phyloP scores from a whole-genome alignment of 495 filamentous ascomycete species.

The Tetracladium setigerum region DNA sequence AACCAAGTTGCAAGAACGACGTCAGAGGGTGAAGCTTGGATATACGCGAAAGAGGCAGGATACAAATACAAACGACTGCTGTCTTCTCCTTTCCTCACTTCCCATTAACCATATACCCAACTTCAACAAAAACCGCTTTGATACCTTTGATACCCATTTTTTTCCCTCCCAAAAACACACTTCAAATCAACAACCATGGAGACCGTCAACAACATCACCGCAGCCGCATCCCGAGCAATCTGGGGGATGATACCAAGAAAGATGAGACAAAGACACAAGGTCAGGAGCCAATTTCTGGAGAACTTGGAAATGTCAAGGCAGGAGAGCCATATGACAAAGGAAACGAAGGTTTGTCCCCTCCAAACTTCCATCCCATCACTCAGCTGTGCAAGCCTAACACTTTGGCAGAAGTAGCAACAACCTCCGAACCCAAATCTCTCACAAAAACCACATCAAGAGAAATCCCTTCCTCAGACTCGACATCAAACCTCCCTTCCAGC shows the following conservation, averaged over 20 bases:
- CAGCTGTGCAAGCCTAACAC: not conserved
- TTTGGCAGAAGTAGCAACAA: not conserved
- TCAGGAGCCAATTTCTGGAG: constrained; percentile 44
- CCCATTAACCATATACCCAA: not conserved
- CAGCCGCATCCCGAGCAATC: constrained; percentile 38
- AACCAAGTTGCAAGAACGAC: too few species aligned
- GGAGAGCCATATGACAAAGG: constrained; percentile 55
- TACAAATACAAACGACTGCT: too few species aligned
- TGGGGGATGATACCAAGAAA: constrained; percentile 33
- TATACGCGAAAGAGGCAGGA: too few species aligned
- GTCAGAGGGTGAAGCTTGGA: too few species aligned
- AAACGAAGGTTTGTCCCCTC: constrained; percentile 27
- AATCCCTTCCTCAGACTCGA: not conserved
- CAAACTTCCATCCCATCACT: too few species aligned
- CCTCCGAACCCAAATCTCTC: too few species aligned
- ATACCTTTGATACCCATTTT: not conserved
- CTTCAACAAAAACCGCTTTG: not conserved
- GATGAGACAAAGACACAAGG: constrained; percentile 13
- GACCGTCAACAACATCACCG: constrained; percentile 40
- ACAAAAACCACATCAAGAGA: not conserved
- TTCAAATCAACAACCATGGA: constrained; percentile 33
- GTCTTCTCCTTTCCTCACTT: too few species aligned
- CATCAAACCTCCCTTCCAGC: not conserved
- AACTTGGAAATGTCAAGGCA: constrained; percentile 40
- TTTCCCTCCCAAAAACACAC: not conserved